A percentile compares a stretch with the other conserved stretches of the same genome.
Evolutionary conservation across 1,284 basidiomycete species (phyloP).

Genomic region (Amylostereum areolatum): DNA sequence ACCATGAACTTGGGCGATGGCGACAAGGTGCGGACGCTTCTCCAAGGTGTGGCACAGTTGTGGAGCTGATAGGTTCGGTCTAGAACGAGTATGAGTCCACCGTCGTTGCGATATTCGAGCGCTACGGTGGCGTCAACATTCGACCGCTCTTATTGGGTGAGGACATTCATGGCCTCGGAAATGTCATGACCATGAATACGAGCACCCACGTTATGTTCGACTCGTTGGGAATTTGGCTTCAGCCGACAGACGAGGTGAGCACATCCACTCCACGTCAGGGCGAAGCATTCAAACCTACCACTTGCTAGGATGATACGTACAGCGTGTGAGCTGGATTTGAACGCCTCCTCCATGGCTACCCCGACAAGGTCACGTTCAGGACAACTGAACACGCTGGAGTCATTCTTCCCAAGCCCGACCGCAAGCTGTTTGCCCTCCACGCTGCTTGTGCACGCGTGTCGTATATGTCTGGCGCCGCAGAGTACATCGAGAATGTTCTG

Average conservation of each 20-base stretch:
- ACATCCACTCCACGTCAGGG: neutral
- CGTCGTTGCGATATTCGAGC: slow-evolving; percentile 10
- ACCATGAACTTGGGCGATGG: too few species aligned
- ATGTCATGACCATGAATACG: slow-evolving; percentile 20
- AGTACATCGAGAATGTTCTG: slow-evolving; percentile 23
- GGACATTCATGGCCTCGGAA: slow-evolving; percentile 21
- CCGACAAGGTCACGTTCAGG: neutral
- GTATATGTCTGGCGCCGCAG: slow-evolving; percentile 29
- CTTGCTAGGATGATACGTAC: too few species aligned
- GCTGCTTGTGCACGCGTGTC: slow-evolving; percentile 29
- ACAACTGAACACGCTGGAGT: neutral
- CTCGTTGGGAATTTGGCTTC: slow-evolving; percentile 19
- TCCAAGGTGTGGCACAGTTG: too few species aligned
- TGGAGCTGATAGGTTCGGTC: neutral
- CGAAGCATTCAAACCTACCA: too few species aligned
- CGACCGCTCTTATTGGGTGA: slow-evolving; percentile 14
- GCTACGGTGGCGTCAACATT: slow-evolving; percentile 9
- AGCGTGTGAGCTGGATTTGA: too few species aligned
- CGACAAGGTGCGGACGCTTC: too few species aligned
- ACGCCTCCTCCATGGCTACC: too few species aligned
- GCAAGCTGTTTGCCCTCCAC: slow-evolving; percentile 22
- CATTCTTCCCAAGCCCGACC: slow-evolving; percentile 7
- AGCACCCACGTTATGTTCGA: slow-evolving; percentile 17
- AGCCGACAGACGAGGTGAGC: slow-evolving; percentile 15
- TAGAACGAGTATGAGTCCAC: slow-evolving; percentile 6